These are phyloP conservation scores for Dactylellina parvicollis DNA, from an alignment of 2,329 filamentous ascomycete species.

Conservation along the genomic window DNA sequence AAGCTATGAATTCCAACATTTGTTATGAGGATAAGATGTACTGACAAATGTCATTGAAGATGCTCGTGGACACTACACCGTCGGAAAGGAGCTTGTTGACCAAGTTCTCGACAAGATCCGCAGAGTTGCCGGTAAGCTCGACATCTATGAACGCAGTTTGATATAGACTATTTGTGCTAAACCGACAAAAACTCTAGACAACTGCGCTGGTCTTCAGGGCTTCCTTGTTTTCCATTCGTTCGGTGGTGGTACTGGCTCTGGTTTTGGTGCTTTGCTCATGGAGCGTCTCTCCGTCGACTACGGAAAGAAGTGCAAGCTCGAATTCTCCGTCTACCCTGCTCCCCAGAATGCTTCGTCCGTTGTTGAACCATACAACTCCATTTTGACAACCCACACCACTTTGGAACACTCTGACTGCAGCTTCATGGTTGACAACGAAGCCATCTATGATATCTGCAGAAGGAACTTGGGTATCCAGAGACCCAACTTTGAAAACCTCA, in stretches of 20 bases:
- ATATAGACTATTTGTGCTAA: slow-evolving; percentile 7
- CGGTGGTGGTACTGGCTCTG: slow-evolving; percentile 97
- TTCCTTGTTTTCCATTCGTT: slow-evolving; percentile 99
- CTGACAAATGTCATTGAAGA: slow-evolving; percentile 61
- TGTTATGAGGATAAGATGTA: slow-evolving; percentile 17
- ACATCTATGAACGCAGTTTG: not conserved
- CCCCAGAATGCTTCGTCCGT: slow-evolving; percentile 97
- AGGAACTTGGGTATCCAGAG: slow-evolving; percentile 97
- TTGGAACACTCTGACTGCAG: slow-evolving; percentile 99
- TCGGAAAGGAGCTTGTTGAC: slow-evolving; percentile 99
- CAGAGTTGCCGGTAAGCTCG: slow-evolving; percentile 73
- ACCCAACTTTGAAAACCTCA: slow-evolving; percentile 98
- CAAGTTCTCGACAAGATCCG: slow-evolving; percentile 97
- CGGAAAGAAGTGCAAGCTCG: slow-evolving; percentile 99
- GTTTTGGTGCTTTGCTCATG: slow-evolving; percentile 98
- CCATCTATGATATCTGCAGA: slow-evolving; percentile 99
- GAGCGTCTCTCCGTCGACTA: slow-evolving; percentile 99
- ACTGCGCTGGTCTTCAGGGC: slow-evolving; percentile 96
- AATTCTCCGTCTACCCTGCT: slow-evolving; percentile 99
- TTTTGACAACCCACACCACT: slow-evolving; percentile 97
- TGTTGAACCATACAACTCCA: slow-evolving; percentile 99
- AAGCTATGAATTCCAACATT: not conserved
- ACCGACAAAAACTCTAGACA: slow-evolving; percentile 67
- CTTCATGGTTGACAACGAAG: slow-evolving; percentile 99
- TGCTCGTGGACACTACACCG: slow-evolving; percentile 98